Conservation (phyloP, 225 moss, liverwort and hornwort species). For the Physcomitrium patens region DNA sequence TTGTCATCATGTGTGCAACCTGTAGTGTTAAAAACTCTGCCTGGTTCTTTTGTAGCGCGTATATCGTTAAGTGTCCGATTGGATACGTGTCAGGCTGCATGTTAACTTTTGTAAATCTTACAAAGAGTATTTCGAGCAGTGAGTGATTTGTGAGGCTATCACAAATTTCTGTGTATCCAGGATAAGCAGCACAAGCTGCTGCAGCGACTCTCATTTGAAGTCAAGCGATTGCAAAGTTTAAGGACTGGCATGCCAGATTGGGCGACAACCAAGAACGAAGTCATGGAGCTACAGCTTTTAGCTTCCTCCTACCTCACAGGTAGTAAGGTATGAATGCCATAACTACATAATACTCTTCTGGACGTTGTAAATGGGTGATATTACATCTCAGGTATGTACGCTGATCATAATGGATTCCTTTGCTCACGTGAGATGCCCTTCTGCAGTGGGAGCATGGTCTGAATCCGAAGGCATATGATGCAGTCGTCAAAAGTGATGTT, state of each 20-base stretch:
- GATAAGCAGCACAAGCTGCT: slow-evolving; percentile 60
- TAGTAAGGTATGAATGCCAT: slow-evolving; percentile 57
- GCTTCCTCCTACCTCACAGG: slow-evolving; percentile 51
- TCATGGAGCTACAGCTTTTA: slow-evolving; percentile 53
- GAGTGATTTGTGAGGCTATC: slow-evolving; percentile 27
- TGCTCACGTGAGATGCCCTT: slow-evolving; percentile 36
- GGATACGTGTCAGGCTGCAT: too few relatives aligned
- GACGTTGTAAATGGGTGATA: slow-evolving; percentile 7
- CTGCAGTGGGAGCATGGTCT: slow-evolving; percentile 77
- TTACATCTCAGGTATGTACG: slow-evolving; percentile 20
- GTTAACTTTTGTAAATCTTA: not conserved
- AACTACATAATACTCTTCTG: slow-evolving; percentile 26
- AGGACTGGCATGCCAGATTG: slow-evolving; percentile 41
- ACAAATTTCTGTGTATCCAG: slow-evolving; percentile 39
- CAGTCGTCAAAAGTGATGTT: slow-evolving; percentile 26
- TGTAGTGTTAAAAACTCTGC: not conserved
- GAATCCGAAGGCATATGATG: slow-evolving; percentile 37
- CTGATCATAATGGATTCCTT: not conserved
- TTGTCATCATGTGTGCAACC: slow-evolving; percentile 20
- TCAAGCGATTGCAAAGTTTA: slow-evolving; percentile 31
- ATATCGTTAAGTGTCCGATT: too few relatives aligned
- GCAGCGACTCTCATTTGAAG: slow-evolving; percentile 42
- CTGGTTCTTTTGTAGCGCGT: slow-evolving; percentile 13
- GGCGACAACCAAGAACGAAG: slow-evolving; percentile 22
- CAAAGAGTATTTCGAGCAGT: slow-evolving; percentile 13